Evolutionary conservation across 805 yeast species (phyloP), one percentile per base, ranked within the genome.

Genomic region (Hermanozyma aechmeae): DNA sequence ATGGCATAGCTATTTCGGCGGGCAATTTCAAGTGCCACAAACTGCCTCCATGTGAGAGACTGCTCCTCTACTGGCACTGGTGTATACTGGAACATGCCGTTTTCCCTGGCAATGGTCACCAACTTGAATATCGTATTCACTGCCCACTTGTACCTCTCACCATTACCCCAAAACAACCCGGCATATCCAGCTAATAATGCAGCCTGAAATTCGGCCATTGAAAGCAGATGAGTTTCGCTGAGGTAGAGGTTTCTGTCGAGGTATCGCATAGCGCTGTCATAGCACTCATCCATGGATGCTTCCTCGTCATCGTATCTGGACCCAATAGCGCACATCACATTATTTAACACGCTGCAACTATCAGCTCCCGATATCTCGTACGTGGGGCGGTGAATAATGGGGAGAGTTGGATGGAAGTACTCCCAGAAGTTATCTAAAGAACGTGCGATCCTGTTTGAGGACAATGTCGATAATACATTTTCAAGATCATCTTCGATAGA

Each of bases 51-150:
- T 8, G 13, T 16, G 8, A 12, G 13, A 8, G 9, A 8, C 6
- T 7, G 13, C 6, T 9, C 9, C 15, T 24, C 25, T 9, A 16
- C n/a, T n/a, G 25, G 16, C 11, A 6, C 7, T 5, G 25, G 25
- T 5, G 7, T n/a, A 24, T 24, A 13, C 25, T 24, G 25, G n/a
- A 24, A 24, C 25, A 24, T 24, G 25, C 25, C 25, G 8, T 7
- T 24, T 24, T 24, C 25, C 5, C 25, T 6, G 6, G 25, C 25
- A 13, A 24, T 13, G 13, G 12, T 6, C 6, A 24, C 12, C 16
- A 24, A 24, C 25, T 9, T 15, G 12, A 9, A 24, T 13, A 13
- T 13, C 7, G 25, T 13, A 9, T 16, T 13, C 16, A 9, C 15
- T 7, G 25, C 6, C 25, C 25, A 24, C 16, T 24, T 24, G 25